Evolutionary conservation across 2,329 filamentous ascomycete genomes (phyloP).

Genomic region (Xylariaceae sp.): DNA sequence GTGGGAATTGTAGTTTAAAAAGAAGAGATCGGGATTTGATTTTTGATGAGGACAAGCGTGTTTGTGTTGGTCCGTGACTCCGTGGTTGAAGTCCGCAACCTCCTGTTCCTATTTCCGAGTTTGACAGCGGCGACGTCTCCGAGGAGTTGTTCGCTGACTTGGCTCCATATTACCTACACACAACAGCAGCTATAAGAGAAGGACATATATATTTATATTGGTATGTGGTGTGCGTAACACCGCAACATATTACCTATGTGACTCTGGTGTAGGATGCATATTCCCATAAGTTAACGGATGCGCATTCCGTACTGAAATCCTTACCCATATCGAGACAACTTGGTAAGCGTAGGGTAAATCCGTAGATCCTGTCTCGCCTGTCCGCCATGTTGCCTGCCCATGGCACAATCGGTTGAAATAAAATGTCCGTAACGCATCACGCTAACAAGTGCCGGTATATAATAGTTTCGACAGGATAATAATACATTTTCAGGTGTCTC

Average conservation of each 20-base stretch:
- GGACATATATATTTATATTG: too few relatives aligned
- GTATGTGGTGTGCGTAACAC: too few relatives aligned
- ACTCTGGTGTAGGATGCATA: too few relatives aligned
- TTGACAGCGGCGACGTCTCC: not conserved
- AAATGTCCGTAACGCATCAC: not conserved
- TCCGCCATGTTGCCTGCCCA: not conserved
- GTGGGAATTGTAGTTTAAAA: not conserved
- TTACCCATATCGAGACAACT: too few relatives aligned
- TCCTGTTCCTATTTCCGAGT: not conserved
- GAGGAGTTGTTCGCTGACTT: not conserved
- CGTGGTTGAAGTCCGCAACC: not conserved
- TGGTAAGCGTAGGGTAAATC: not conserved
- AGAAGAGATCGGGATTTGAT: not conserved
- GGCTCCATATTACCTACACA: too few relatives aligned
- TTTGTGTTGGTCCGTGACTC: not conserved
- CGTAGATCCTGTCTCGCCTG: not conserved
- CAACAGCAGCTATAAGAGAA: too few relatives aligned
- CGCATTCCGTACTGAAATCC: too few relatives aligned
- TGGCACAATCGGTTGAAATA: not conserved
- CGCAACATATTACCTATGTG: too few relatives aligned
- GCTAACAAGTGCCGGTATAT: not conserved
- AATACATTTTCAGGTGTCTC: not conserved
- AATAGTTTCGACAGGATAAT: not conserved
- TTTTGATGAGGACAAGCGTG: not conserved
- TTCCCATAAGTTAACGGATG: too few relatives aligned